phyloP scores from a whole-genome alignment of 441 rosid genomes.

The Rhodomyrtus psidioides region DNA sequence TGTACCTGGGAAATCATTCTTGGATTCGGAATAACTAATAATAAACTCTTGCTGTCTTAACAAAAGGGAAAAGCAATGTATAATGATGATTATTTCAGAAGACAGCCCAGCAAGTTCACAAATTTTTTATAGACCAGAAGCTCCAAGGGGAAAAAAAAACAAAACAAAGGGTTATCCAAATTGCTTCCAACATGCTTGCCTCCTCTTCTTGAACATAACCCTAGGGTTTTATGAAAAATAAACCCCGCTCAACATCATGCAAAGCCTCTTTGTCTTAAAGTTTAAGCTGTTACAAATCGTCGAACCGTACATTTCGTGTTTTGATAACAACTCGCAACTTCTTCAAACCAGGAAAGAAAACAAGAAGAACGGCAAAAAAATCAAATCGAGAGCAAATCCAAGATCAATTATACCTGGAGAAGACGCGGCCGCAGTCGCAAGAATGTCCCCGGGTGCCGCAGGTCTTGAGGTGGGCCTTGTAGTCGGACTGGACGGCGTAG shows the following conservation, averaged over 20 bases:
- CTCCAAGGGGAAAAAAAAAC: neutral
- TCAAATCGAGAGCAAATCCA: neutral
- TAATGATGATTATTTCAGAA: neutral
- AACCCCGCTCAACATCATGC: neutral
- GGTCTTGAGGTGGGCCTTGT: conserved; percentile 80
- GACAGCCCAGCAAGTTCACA: neutral
- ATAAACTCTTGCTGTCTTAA: neutral
- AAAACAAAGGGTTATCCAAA: neutral
- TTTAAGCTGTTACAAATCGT: neutral
- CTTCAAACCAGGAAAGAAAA: neutral
- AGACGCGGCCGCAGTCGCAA: conserved; percentile 85
- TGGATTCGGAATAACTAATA: conserved; percentile 8
- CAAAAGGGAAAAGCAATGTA: neutral
- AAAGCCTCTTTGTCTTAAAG: neutral
- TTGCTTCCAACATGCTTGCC: neutral
- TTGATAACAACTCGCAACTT: neutral
- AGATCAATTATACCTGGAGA: conserved; percentile 48
- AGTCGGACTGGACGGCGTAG: conserved; percentile 84
- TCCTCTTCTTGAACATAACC: neutral
- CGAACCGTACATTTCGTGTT: neutral
- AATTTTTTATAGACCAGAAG: neutral
- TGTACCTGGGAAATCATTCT: conserved; percentile 15
- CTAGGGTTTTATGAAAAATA: neutral
- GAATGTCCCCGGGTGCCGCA: conserved; percentile 88
- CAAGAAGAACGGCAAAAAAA: neutral